Evolutionary conservation across 2,329 filamentous ascomycete species (phyloP), one percentile per base, ranked within the genome.

Genomic region (Colletotrichum karsti): DNA sequence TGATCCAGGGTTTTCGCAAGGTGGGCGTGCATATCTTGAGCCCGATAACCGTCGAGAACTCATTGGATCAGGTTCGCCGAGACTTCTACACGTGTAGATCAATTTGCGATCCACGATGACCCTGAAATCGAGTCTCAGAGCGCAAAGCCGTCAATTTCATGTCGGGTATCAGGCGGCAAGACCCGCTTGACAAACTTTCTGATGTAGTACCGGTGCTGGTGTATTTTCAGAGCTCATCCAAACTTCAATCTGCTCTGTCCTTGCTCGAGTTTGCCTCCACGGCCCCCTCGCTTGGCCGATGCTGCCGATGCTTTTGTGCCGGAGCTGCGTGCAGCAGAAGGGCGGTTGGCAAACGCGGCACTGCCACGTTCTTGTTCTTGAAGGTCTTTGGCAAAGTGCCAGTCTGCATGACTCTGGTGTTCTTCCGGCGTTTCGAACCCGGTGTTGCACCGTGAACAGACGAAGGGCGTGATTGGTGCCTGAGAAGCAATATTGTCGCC

Each of bases 381-480:
- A 30, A 99, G 85, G 73, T 95, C 92, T 80, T 93, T 93, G 50
- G 96, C 96, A 80, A 97, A 92, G 80, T 99, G 96, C 91, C 95
- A 98, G 78, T 99, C 96, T 60, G 91, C 85, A 78, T 99, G 96
- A 79, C 93, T 95, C 71, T 90, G 87, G 51, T 90, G 76, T 72
- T 87, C 86, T 63, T 91, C 88, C 26, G 82, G 76, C 41, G 84
- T 82, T 12, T 85, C 83, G 35, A 96, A 82, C n/a, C 77, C 76
- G 73, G 87, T 85, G 67, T 87, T 85, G 78, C 94, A 97, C 70
- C 89, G 88, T 55, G 83, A 76, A 78, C 94, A 97, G 42, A 78
- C 73, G 73, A 83, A 80, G 46, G 80, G 75, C 39, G 74, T 77
- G 70, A 79, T 77, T 73, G 76, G 74, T 72, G 80, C 78, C 53